Evolutionary conservation across 208 protist species (phyloP).

Genomic region (Crithidia bombi): DNA sequence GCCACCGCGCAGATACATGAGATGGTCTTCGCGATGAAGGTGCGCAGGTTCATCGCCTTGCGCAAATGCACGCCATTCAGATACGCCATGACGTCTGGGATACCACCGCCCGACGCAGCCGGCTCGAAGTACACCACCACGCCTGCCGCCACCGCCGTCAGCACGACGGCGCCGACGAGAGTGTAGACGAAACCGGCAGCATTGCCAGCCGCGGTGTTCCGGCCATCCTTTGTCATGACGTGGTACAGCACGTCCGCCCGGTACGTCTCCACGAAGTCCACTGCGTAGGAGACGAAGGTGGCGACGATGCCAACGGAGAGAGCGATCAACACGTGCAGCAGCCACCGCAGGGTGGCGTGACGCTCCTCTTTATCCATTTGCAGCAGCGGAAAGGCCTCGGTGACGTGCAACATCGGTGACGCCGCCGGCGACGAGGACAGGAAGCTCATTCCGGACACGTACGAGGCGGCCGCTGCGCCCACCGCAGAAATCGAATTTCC

Average conservation of each 20-base stretch:
- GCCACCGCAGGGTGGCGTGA: slow-evolving; percentile 74
- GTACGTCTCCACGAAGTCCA: slow-evolving; percentile 70
- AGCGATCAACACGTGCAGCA: slow-evolving; percentile 85
- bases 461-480: not conserved
- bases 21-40: slow-evolving; percentile 84
- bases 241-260: slow-evolving; percentile 41
- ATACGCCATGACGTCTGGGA: slow-evolving; percentile 93
- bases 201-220: slow-evolving; percentile 34
- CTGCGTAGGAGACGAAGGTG: slow-evolving; percentile 68
- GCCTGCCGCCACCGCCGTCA: slow-evolving; percentile 56
- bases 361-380: slow-evolving; percentile 61
- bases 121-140: slow-evolving; percentile 88
- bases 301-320: slow-evolving; percentile 79
- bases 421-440: not conserved
- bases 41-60: slow-evolving; percentile 88
- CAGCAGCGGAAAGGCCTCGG: slow-evolving; percentile 24
- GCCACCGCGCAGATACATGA: slow-evolving; percentile 92
- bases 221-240: slow-evolving; percentile 35
- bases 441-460: not conserved
- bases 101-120: slow-evolving; percentile 82
- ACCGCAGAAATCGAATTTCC: not conserved
- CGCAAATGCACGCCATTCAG: slow-evolving; percentile 93
- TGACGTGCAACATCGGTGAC: slow-evolving; percentile 16
- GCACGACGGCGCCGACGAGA: slow-evolving; percentile 46
- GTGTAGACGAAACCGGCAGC: slow-evolving; percentile 54